Conservation (phyloP, 2,329 filamentous ascomycete genomes). For the Esteya vermicola region DNA sequence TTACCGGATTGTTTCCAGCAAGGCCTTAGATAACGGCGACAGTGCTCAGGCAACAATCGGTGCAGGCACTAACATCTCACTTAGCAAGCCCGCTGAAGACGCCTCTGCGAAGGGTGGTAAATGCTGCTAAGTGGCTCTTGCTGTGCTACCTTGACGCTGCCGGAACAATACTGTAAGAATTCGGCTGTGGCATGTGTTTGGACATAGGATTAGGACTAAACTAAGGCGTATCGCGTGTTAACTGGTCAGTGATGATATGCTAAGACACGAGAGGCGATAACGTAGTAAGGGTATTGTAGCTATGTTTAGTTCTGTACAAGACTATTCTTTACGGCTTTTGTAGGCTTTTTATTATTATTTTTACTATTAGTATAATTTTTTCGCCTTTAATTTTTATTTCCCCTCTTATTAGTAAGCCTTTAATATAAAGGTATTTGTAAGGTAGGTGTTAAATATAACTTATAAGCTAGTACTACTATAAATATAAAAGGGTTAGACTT, state of each 20-base stretch:
- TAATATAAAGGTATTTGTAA: no score
- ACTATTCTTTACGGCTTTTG: no score
- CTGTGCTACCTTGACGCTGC: background rate
- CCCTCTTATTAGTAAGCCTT: no score
- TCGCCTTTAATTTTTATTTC: no score
- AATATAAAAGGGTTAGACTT: no score
- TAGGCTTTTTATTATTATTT: no score
- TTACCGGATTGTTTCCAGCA: constrained; percentile 97
- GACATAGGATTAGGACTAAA: constrained; percentile 6
- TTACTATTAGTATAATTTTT: no score
- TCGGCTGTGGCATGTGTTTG: constrained; percentile 1
- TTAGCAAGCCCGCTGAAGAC: constrained; percentile 73
- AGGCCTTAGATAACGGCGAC: constrained; percentile 85
- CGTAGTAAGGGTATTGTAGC: no score
- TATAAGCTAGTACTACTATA: no score
- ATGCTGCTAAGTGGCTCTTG: constrained; percentile 51
- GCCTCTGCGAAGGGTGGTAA: constrained; percentile 61
- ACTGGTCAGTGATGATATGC: constrained; percentile 4
- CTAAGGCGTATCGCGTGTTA: constrained; percentile 7
- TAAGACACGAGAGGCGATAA: no score
- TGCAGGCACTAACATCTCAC: constrained; percentile 69
- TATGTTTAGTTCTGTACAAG: no score
- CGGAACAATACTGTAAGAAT: background rate
- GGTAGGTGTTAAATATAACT: no score
- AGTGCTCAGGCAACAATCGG: constrained; percentile 65